phyloP scores from a whole-genome alignment of 2,329 filamentous ascomycete species.

The Aspergillus brasiliensis region DNA sequence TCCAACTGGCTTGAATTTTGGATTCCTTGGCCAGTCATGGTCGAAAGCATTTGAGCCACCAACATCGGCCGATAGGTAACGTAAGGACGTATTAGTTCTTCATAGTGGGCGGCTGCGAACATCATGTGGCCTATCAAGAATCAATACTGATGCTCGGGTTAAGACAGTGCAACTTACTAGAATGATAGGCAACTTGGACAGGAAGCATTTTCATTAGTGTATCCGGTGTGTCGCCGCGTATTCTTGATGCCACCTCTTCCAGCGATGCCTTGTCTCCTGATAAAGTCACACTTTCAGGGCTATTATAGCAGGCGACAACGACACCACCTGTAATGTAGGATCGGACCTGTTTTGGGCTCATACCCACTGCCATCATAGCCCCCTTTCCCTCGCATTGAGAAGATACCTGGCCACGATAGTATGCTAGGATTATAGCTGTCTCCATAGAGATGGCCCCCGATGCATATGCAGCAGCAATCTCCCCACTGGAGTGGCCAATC shows the following conservation, averaged over 20 bases:
- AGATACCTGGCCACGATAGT: constrained; percentile 23
- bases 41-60: constrained; percentile 12
- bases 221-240: constrained; percentile 11
- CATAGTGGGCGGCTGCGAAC: not conserved
- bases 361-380: constrained; percentile 28
- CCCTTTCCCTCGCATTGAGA: constrained; percentile 11
- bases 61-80: not conserved
- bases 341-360: constrained; percentile 14
- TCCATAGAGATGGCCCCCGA: constrained; percentile 22
- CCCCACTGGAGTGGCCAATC: constrained; percentile 39
- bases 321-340: constrained; percentile 19
- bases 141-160: not conserved
- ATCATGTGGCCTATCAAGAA: not conserved
- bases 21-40: constrained; percentile 1
- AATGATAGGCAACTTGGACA: not conserved
- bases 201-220: constrained; percentile 5
- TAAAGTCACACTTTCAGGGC: constrained; percentile 27
- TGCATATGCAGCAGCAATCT: constrained; percentile 42
- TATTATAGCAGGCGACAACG: constrained; percentile 30
- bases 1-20: not conserved
- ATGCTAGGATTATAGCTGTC: constrained; percentile 24
- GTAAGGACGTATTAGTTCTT: not conserved
- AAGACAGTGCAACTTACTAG: not conserved
- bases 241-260: not conserved
- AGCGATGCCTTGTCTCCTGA: constrained; percentile 22